Evolutionary conservation across 345 rosid genomes (phyloP).

Genomic region (Carallia pectinifolia): DNA sequence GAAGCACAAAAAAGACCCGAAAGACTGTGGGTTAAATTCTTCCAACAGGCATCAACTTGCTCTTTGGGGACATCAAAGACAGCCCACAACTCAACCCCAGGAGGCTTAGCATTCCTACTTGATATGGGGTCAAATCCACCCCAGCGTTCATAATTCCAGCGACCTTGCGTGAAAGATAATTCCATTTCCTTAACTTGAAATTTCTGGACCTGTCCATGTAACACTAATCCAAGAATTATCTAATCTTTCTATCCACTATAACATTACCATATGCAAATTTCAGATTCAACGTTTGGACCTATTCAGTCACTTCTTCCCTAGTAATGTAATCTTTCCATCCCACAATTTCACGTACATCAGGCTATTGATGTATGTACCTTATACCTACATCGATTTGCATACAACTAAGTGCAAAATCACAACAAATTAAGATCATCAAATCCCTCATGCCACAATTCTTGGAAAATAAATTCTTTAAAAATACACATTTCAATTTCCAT

Average conservation of each 20-base stretch:
- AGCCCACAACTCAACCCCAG: slow-evolving; percentile 97
- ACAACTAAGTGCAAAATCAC: too few relatives aligned
- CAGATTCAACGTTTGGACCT: not conserved
- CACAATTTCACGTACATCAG: too few relatives aligned
- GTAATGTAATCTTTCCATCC: too few relatives aligned
- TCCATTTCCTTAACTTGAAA: slow-evolving; percentile 86
- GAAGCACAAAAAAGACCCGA: slow-evolving; percentile 98
- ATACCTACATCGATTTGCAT: too few relatives aligned
- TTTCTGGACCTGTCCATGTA: slow-evolving; percentile 61
- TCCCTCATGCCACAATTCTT: too few relatives aligned
- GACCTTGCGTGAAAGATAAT: slow-evolving; percentile 94
- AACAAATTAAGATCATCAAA: too few relatives aligned
- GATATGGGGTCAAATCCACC: slow-evolving; percentile 88
- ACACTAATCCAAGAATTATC: slow-evolving; percentile 8
- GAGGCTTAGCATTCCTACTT: slow-evolving; percentile 89
- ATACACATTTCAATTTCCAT: too few relatives aligned
- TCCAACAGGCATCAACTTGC: slow-evolving; percentile 80
- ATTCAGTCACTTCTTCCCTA: not conserved
- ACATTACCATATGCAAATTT: not conserved
- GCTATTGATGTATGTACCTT: too few relatives aligned
- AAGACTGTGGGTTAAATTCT: slow-evolving; percentile 80
- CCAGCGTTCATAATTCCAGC: slow-evolving; percentile 98
- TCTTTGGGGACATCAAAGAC: slow-evolving; percentile 76
- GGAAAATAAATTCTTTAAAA: too few relatives aligned
- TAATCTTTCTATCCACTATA: not conserved